Evolutionary conservation across 495 filamentous ascomycete genomes (phyloP).

Genomic region (Jackrogersella multiformis): DNA sequence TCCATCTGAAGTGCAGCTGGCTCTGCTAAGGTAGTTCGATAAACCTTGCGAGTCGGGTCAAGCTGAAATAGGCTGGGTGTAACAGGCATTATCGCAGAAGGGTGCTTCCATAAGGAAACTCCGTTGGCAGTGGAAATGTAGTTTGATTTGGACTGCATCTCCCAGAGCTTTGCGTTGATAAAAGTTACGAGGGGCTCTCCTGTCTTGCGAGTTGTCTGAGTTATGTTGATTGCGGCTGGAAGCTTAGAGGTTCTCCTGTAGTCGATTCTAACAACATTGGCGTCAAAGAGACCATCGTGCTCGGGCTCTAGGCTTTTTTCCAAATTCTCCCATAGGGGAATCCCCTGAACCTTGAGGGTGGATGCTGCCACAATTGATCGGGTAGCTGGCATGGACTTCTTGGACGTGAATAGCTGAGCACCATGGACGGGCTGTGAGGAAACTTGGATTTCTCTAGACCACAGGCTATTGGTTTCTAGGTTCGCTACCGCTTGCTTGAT

Average conservation of each 20-base stretch:
- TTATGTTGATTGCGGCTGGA: conserved; percentile 38
- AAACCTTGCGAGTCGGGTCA: conserved; percentile 28
- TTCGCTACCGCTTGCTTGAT: conserved; percentile 16
- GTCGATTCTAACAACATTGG: conserved; percentile 14
- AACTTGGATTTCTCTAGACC: conserved; percentile 17
- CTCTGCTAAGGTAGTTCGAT: conserved; percentile 43
- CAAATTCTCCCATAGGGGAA: conserved; percentile 19
- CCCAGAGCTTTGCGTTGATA: conserved; percentile 50
- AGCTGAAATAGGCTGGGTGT: conserved; percentile 37
- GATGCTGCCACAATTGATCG: not conserved
- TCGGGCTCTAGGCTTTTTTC: conserved; percentile 6
- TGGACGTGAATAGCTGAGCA: conserved; percentile 8
- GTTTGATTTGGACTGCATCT: not conserved
- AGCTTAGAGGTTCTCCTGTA: conserved; percentile 38
- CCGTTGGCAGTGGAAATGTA: not conserved
- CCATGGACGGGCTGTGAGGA: not conserved
- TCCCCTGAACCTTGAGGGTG: not conserved
- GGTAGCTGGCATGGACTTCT: not conserved
- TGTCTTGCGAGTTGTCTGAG: conserved; percentile 31
- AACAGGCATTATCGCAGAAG: not conserved
- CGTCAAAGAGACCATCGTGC: conserved; percentile 37
- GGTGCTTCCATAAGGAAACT: conserved; percentile 27
- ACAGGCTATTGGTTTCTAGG: conserved; percentile 25
- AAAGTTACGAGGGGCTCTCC: conserved; percentile 39
- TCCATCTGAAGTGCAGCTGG: conserved; percentile 42